These are phyloP conservation scores for Plenodomus lindquistii DNA, from an alignment of 2,329 filamentous ascomycete genomes.

Conservation along the genomic window DNA sequence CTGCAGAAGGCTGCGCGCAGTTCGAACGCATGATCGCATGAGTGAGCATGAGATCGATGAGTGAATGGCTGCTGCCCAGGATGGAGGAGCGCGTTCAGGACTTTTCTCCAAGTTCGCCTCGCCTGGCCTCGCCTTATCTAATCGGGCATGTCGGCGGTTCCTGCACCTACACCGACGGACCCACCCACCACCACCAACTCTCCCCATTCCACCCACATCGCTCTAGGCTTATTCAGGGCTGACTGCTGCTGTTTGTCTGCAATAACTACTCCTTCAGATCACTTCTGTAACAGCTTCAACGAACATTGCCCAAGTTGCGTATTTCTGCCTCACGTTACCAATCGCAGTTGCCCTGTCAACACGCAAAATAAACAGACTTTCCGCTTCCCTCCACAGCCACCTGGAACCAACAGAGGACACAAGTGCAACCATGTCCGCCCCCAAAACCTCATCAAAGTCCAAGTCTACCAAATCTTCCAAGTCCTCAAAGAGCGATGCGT, in stretches of 20 bases:
- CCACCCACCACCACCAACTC: slow-evolving; percentile 13
- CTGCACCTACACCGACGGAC: slow-evolving; percentile 13
- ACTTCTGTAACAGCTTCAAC: no score
- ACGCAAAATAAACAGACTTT: slow-evolving; percentile 28
- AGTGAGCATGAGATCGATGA: slow-evolving; percentile 39
- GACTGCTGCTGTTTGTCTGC: neutral
- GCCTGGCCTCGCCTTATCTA: slow-evolving; percentile 23
- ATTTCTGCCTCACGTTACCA: no score
- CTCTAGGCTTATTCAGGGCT: neutral
- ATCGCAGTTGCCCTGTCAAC: slow-evolving; percentile 38
- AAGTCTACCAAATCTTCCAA: slow-evolving; percentile 26
- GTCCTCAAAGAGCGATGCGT: slow-evolving; percentile 65
- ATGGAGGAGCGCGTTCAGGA: slow-evolving; percentile 2
- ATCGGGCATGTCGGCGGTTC: slow-evolving; percentile 15
- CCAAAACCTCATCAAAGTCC: slow-evolving; percentile 34
- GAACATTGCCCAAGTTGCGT: neutral
- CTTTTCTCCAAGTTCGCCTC: slow-evolving; percentile 9
- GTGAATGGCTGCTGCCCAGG: slow-evolving; percentile 11
- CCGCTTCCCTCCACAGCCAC: slow-evolving; percentile 2
- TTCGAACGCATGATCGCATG: slow-evolving; percentile 56
- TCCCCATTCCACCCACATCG: neutral
- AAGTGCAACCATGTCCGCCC: slow-evolving; percentile 33
- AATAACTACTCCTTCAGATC: no score
- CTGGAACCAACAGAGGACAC: neutral
- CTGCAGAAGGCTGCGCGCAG: slow-evolving; percentile 48